A percentile compares a stretch with the other conserved stretches of the same genome.
Evolutionary conservation across 2,329 filamentous ascomycete genomes (phyloP).

Genomic region (Macrophomina tecta): DNA sequence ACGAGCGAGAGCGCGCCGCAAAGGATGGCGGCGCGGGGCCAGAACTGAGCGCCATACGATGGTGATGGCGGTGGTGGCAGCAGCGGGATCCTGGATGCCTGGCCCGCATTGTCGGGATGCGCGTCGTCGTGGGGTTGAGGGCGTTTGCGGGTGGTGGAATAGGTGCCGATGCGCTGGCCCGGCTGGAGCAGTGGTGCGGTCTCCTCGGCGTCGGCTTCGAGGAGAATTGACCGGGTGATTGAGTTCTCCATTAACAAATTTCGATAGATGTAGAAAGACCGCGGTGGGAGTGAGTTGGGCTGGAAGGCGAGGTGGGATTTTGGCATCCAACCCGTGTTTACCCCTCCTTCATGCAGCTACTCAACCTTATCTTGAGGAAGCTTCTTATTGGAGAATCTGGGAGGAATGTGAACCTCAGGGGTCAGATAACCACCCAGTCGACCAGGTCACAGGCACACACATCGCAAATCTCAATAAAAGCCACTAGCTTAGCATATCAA

Average conservation of each 20-base stretch:
- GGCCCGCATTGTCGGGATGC: not conserved
- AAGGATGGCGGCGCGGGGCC: constrained; percentile 6
- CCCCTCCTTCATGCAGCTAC: constrained; percentile 10
- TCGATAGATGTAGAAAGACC: not conserved
- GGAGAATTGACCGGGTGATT: not conserved
- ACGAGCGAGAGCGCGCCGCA: constrained; percentile 22
- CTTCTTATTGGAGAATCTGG: not conserved
- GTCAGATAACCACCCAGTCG: not conserved
- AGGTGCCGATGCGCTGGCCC: not conserved
- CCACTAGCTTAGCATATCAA: too few relatives aligned
- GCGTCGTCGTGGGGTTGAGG: not conserved
- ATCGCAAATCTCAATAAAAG: not conserved
- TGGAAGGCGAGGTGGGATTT: not conserved
- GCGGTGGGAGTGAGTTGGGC: not conserved
- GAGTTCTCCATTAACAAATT: not conserved
- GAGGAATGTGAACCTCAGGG: not conserved
- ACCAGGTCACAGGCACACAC: not conserved
- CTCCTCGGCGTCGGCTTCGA: constrained; percentile 6
- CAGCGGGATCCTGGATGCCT: not conserved
- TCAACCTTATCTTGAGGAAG: not conserved
- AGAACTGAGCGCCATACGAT: not conserved
- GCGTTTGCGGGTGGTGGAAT: not conserved
- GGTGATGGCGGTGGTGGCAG: not conserved
- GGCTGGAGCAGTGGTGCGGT: not conserved
- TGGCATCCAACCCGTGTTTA: not conserved